Evolutionary conservation across 805 yeast species (phyloP).

Genomic region (Yarrowia sp.): DNA sequence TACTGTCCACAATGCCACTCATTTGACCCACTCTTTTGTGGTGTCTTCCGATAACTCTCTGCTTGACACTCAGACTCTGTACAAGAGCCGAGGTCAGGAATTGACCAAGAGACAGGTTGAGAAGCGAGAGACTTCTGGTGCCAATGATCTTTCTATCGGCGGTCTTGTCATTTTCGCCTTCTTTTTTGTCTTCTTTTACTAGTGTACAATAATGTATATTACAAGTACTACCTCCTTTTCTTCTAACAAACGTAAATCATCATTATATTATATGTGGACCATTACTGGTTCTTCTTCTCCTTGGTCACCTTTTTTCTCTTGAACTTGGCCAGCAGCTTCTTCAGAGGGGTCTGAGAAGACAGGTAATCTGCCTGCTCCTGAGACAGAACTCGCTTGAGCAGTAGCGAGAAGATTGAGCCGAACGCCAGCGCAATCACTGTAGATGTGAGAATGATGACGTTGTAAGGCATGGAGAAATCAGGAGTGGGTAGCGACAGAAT

Average conservation of each 20-base stretch:
- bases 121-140: conserved; percentile 8
- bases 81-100: conserved; percentile 41
- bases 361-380: conserved; percentile 61
- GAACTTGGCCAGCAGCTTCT: conserved; percentile 33
- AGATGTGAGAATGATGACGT: conserved; percentile 91
- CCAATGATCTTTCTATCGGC: not conserved
- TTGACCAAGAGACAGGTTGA: not conserved
- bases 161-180: conserved; percentile 3
- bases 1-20: conserved; percentile 49
- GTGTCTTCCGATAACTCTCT: conserved; percentile 45
- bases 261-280: conserved; percentile 5
- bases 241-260: conserved; percentile 21
- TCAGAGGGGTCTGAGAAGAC: conserved; percentile 29
- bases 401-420: conserved; percentile 81
- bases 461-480: conserved; percentile 98
- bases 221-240: not conserved
- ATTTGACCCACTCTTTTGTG: conserved; percentile 48
- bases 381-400: conserved; percentile 75
- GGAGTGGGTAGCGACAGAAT: conserved; percentile 91
- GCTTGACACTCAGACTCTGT: conserved; percentile 46
- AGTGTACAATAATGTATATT: not conserved
- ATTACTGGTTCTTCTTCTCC: conserved; percentile 36
- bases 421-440: conserved; percentile 92
- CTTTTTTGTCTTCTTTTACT: conserved; percentile 1
- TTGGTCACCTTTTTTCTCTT: conserved; percentile 25